A percentile compares a stretch with the other conserved stretches of the same genome.
phyloP scores from a whole-genome alignment of 106 monocot species.

The Platanthera guangdongensis region DNA sequence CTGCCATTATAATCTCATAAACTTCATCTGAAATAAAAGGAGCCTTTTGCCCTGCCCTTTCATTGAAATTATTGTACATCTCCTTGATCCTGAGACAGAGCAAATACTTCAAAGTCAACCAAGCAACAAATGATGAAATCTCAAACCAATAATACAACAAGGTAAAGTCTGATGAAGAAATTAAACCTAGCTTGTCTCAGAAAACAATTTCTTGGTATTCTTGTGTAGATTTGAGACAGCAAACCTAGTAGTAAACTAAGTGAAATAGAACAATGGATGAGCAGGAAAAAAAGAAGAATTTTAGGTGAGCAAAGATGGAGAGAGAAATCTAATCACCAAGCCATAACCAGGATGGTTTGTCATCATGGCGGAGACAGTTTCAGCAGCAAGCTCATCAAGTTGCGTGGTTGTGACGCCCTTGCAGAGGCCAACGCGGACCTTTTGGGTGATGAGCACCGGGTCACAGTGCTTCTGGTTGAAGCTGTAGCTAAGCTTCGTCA shows the following conservation, averaged over 20 bases:
- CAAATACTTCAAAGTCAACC: neutral
- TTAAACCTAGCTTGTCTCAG: slow-evolving; percentile 61
- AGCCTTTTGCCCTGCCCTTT: slow-evolving; percentile 62
- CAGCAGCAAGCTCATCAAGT: slow-evolving; percentile 92
- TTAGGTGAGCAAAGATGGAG: neutral
- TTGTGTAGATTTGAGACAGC: slow-evolving; percentile 94
- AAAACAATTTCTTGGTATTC: slow-evolving; percentile 85
- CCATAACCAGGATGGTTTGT: slow-evolving; percentile 84
- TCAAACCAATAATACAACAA: neutral
- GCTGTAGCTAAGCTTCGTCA: slow-evolving; percentile 94
- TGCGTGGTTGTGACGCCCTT: slow-evolving; percentile 85
- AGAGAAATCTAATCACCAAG: slow-evolving; percentile 16
- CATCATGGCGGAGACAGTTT: slow-evolving; percentile 95
- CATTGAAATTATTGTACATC: slow-evolving; percentile 67
- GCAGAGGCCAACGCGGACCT: slow-evolving; percentile 87
- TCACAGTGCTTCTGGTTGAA: slow-evolving; percentile 87
- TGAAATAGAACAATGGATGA: neutral
- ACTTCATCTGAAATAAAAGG: slow-evolving; percentile 89
- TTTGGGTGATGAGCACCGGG: slow-evolving; percentile 80
- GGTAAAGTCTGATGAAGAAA: neutral
- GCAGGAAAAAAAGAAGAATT: neutral
- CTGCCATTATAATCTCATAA: slow-evolving; percentile 94
- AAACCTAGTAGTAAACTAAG: slow-evolving; percentile 89
- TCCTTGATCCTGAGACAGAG: slow-evolving; percentile 63
- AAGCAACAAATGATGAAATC: neutral